phyloP scores from a whole-genome alignment of 2,329 filamentous ascomycete genomes.

The Plenodomus tracheiphilus region DNA sequence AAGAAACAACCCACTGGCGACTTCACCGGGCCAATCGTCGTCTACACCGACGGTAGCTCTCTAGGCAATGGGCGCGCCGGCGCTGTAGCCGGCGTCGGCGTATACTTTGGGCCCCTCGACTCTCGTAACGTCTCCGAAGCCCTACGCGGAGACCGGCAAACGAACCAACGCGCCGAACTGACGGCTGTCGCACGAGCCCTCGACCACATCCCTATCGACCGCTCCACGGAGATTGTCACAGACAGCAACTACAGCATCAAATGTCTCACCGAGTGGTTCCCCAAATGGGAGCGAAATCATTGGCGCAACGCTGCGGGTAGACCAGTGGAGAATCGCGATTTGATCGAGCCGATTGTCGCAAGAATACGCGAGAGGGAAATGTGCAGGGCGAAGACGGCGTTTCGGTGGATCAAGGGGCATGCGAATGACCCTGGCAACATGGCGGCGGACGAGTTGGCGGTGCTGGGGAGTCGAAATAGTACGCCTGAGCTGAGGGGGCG shows the following conservation, averaged over 20 bases:
- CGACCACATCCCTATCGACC: conserved; percentile 69
- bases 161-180: conserved; percentile 95
- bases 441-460: conserved; percentile 66
- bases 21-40: conserved; percentile 56
- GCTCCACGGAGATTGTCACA: conserved; percentile 76
- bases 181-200: conserved; percentile 84
- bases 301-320: conserved; percentile 77
- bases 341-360: conserved; percentile 72
- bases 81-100: conserved; percentile 64
- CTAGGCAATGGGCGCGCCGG: conserved; percentile 60
- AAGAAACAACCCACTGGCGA: conserved; percentile 52
- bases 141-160: conserved; percentile 74
- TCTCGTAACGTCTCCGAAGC: conserved; percentile 73
- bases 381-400: conserved; percentile 62
- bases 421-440: conserved; percentile 72
- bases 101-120: conserved; percentile 65
- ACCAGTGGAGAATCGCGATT: conserved; percentile 82
- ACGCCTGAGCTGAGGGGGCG: conserved; percentile 16
- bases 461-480: conserved; percentile 18
- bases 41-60: conserved; percentile 67
- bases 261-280: conserved; percentile 58
- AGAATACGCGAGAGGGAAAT: conserved; percentile 70
- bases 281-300: conserved; percentile 47
- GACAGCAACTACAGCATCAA: conserved; percentile 91
- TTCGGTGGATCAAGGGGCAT: conserved; percentile 92